These are phyloP conservation scores for Nakaseomyces kungkrabaensis DNA, from an alignment of 1,139 yeast species.

Conservation along the genomic window DNA sequence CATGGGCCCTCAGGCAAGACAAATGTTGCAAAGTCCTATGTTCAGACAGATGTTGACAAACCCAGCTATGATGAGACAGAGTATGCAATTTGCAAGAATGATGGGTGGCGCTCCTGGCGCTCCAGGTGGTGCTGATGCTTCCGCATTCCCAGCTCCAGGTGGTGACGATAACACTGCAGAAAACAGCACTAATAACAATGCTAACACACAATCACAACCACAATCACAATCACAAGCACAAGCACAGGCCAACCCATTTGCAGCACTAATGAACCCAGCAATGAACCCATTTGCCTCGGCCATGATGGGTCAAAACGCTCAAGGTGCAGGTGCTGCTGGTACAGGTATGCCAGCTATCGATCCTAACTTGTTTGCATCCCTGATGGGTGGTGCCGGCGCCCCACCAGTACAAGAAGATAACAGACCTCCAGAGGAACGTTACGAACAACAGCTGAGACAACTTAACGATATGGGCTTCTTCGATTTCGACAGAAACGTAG, in stretches of 20 bases:
- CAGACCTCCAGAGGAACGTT: conserved; percentile 94
- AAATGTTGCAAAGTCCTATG: conserved; percentile 74
- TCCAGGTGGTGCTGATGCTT: conserved; percentile 23
- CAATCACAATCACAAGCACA: too few relatives aligned
- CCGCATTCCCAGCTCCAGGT: too few relatives aligned
- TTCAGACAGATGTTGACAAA: conserved; percentile 78
- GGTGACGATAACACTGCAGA: conserved; percentile 10
- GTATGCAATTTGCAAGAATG: conserved; percentile 63
- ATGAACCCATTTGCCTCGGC: conserved; percentile 35
- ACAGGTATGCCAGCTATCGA: conserved; percentile 25
- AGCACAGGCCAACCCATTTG: conserved; percentile 43
- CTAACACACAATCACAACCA: neutral
- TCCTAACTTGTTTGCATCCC: conserved; percentile 32
- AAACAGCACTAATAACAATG: neutral
- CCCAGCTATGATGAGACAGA: conserved; percentile 75
- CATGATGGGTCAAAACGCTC: conserved; percentile 6
- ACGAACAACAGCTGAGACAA: conserved; percentile 82
- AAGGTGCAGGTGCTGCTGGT: conserved; percentile 11
- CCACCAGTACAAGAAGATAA: conserved; percentile 41
- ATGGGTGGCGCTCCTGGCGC: conserved; percentile 31
- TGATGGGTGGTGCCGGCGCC: conserved; percentile 30
- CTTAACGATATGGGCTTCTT: conserved; percentile 93
- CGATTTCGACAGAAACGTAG: conserved; percentile 85
- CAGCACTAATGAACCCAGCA: conserved; percentile 36
- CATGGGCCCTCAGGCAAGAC: conserved; percentile 84